Base-by-base conservation (phyloP, 2,329 filamentous ascomycete genomes). In the Aspergillus sp. region DNA sequence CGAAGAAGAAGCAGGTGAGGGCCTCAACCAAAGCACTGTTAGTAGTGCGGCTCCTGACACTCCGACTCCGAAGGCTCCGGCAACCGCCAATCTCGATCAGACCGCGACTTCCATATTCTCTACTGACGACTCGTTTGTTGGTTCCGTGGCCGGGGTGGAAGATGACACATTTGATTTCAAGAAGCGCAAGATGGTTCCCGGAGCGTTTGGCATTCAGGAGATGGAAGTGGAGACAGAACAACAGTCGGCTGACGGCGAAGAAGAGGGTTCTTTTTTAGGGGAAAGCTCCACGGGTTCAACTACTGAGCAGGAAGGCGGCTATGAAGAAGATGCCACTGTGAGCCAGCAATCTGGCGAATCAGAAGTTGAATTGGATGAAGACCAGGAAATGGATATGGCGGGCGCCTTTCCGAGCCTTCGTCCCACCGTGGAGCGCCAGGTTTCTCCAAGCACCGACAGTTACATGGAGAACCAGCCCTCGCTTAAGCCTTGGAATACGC, bases 221-320 rank as follows among this genome's bases (percentile, higher is more conserved):
- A 74, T 74, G 32, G 79, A 83, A 47, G 79, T 82, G 19, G 73
- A 80, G 46, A 61, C 72, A n/a, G 66, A 69, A 48, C 72, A 74
- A 60, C 69, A 49, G 13, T 50, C 72, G 48, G 52, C 41, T 47
- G 63, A 58, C 41, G 60, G 57, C 33, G 60, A 57, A 15, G 65
- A 71, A 45, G 68, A 70, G 59, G 76, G 82, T 80, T 88, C 87
- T 90, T 91, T 93, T 91, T 90, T 90, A 87, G 88, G 84, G 81
- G 80, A 84, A 77, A 84, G 86, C 84, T 90, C 86, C 83, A 85
- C 84, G 83, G 86, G 85, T 86, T 86, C 84, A 71, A 76, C 78
- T 74, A 82, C 78, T 70, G 78, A 78, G 60, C 75, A 78, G 79
- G 74, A 74, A 38, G 35, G 19, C 56, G 74, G 76, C 54, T 72